Evolutionary conservation across 306 rosid genomes (phyloP).

Genomic region (Glycyrrhiza uralensis): DNA sequence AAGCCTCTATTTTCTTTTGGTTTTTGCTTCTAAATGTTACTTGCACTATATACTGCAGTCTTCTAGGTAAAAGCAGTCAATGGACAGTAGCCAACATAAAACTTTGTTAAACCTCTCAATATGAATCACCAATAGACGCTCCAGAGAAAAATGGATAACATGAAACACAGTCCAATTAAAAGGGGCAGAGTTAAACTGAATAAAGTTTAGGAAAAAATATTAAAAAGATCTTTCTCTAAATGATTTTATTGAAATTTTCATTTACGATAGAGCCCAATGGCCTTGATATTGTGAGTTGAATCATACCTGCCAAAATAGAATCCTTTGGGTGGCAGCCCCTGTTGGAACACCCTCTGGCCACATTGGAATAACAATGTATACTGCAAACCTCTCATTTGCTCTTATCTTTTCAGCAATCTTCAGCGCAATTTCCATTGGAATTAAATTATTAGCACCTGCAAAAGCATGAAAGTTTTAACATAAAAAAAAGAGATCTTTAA

Average conservation of each 20-base stretch:
- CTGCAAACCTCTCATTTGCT: slow-evolving; percentile 92
- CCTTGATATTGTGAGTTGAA: slow-evolving; percentile 1
- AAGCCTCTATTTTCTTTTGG: background rate
- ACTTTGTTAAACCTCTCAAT: background rate
- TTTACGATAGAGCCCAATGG: background rate
- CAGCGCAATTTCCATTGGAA: slow-evolving; percentile 95
- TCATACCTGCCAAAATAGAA: slow-evolving; percentile 97
- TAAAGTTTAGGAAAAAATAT: background rate
- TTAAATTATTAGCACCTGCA: slow-evolving; percentile 96
- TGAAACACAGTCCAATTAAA: background rate
- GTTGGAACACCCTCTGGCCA: slow-evolving; percentile 99
- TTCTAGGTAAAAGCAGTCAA: background rate
- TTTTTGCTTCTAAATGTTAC: background rate
- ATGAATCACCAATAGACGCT: background rate
- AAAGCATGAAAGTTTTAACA: slow-evolving; percentile 21
- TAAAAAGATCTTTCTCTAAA: background rate
- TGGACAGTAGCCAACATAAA: background rate
- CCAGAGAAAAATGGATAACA: background rate
- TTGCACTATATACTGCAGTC: background rate
- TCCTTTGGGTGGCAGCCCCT: slow-evolving; percentile 86
- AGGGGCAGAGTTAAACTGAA: background rate
- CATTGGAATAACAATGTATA: slow-evolving; percentile 91
- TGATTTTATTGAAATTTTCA: background rate
- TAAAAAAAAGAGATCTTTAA: background rate
- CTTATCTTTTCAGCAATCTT: slow-evolving; percentile 87